Conservation (phyloP, 2,329 filamentous ascomycete species). For the Phaeomoniella chlamydospora region DNA sequence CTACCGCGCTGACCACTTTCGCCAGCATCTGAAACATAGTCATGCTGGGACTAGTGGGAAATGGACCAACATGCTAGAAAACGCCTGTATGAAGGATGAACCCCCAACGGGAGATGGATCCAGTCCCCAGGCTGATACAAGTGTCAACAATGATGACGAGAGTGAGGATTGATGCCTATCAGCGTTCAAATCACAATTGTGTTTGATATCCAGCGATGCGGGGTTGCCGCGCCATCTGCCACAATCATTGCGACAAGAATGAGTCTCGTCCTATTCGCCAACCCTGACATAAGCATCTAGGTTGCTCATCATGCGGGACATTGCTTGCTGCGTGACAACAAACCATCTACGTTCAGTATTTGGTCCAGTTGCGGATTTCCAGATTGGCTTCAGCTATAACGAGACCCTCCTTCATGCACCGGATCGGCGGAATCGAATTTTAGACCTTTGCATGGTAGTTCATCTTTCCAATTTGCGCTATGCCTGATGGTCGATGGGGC, state of each 20-base stretch:
- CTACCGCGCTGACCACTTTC: constrained; percentile 92
- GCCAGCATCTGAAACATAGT: constrained; percentile 95
- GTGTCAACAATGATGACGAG: neutral
- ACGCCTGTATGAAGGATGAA: constrained; percentile 91
- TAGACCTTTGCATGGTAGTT: too few species aligned
- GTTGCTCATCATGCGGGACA: neutral
- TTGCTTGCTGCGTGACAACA: neutral
- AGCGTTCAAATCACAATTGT: neutral
- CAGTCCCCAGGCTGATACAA: neutral
- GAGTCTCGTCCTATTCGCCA: neutral
- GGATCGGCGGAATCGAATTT: too few species aligned
- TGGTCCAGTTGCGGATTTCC: too few species aligned
- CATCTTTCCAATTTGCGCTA: too few species aligned
- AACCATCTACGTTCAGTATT: too few species aligned
- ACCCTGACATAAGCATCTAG: neutral
- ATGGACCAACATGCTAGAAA: constrained; percentile 97
- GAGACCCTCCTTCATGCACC: too few species aligned
- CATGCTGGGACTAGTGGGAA: constrained; percentile 93
- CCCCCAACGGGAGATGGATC: neutral
- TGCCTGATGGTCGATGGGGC: too few species aligned
- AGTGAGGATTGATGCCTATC: neutral
- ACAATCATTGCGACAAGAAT: too few species aligned
- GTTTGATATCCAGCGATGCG: neutral
- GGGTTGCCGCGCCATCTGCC: too few species aligned
- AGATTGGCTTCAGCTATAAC: too few species aligned